Percentiles rank a stretch among this genome's conserved stretches.
Conservation (phyloP, 306 rosid species). For the Mimosa pudica region DNA sequence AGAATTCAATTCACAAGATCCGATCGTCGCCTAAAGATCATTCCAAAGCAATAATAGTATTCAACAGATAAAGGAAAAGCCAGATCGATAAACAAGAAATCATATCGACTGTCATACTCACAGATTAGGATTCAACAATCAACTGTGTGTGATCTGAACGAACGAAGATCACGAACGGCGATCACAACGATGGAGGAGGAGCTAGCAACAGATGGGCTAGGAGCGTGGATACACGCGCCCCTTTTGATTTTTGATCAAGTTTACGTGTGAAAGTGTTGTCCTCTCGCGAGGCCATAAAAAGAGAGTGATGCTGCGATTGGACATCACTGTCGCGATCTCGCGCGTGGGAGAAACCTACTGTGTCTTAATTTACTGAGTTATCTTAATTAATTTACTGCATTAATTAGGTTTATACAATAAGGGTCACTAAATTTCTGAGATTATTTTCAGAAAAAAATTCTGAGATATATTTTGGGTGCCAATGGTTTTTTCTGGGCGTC, state of each 20-base stretch:
- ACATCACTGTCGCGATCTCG: background rate
- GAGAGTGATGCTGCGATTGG: background rate
- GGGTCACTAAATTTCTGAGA: too few species aligned
- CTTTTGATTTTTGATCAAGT: background rate
- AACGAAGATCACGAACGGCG: slow-evolving; percentile 29
- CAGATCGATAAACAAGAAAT: background rate
- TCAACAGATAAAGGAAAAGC: background rate
- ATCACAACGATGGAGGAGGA: slow-evolving; percentile 16
- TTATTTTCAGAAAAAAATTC: too few species aligned
- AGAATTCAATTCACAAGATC: background rate
- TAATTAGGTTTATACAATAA: too few species aligned
- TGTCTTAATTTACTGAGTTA: too few species aligned
- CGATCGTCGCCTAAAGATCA: background rate
- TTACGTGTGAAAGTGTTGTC: background rate
- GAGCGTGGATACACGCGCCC: slow-evolving; percentile 44
- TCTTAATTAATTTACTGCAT: too few species aligned
- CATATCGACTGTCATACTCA: slow-evolving; percentile 12
- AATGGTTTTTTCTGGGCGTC: too few species aligned
- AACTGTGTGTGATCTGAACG: background rate
- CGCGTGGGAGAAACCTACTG: background rate
- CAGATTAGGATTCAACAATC: slow-evolving; percentile 8
- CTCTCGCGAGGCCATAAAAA: background rate
- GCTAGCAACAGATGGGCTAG: background rate
- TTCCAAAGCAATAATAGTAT: background rate
- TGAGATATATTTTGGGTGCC: too few species aligned